Percentiles rank a stretch among this genome's conserved stretches.
Evolutionary conservation across 2,329 filamentous ascomycete genomes (phyloP).

Genomic region (Fusarium temperatum): DNA sequence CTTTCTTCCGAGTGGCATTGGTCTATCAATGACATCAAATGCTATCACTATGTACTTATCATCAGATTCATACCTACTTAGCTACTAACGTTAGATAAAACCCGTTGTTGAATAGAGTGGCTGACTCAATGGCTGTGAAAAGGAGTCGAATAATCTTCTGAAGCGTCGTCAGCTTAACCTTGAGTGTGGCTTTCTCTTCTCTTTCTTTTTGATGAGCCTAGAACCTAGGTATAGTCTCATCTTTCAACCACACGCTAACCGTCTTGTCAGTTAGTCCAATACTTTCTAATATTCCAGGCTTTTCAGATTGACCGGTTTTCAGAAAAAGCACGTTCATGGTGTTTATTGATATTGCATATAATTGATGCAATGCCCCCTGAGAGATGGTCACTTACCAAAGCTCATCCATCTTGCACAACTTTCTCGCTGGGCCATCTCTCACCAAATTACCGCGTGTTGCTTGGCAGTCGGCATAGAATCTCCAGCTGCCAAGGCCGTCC

Average conservation of each 20-base stretch:
- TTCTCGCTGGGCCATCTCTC: background rate
- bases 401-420: background rate
- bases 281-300: background rate
- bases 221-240: background rate
- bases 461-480: background rate
- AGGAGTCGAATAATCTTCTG: background rate
- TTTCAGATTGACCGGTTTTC: background rate
- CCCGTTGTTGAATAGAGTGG: background rate
- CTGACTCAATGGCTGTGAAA: background rate
- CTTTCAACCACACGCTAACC: background rate
- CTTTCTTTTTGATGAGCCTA: background rate
- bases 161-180: background rate
- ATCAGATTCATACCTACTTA: background rate
- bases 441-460: background rate
- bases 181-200: background rate
- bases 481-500: background rate
- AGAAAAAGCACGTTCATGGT: background rate
- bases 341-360: background rate
- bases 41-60: background rate
- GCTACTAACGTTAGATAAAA: background rate
- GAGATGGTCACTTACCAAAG: background rate
- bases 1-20: conserved; percentile 25
- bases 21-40: conserved; percentile 7
- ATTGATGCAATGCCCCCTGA: background rate
- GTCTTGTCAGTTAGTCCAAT: background rate